A percentile compares a stretch with the other conserved stretches of the same genome.
phyloP scores from a whole-genome alignment of 1,284 basidiomycete species.

The Erythrobasidium hasegawianum region DNA sequence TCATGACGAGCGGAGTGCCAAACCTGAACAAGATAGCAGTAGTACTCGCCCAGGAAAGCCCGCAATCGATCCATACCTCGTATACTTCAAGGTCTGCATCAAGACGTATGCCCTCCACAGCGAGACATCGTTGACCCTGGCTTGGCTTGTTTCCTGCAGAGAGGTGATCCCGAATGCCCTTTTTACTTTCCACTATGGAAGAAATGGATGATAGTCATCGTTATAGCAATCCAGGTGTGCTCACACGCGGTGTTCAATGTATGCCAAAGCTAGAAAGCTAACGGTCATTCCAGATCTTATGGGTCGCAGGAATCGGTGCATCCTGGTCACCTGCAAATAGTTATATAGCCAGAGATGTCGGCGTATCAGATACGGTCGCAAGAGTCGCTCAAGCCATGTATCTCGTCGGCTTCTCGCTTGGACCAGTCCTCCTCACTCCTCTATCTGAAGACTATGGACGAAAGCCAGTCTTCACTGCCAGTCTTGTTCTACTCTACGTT shows the following conservation, averaged over 20 bases:
- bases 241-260: background rate
- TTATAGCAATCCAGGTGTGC: conserved; percentile 20
- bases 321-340: conserved; percentile 29
- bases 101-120: too few species aligned
- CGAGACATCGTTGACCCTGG: background rate
- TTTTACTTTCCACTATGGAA: conserved; percentile 25
- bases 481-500: conserved; percentile 44
- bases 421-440: conserved; percentile 38
- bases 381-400: conserved; percentile 31
- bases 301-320: conserved; percentile 10
- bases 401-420: conserved; percentile 34
- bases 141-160: conserved; percentile 1
- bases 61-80: conserved; percentile 19
- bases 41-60: background rate
- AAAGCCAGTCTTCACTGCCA: conserved; percentile 44
- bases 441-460: conserved; percentile 48
- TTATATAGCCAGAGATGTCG: conserved; percentile 27
- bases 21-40: background rate
- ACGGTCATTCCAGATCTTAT: conserved; percentile 9
- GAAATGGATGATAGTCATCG: conserved; percentile 34
- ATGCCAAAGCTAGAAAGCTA: background rate
- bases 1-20: background rate
- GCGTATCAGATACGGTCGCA: conserved; percentile 15
- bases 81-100: conserved; percentile 25
- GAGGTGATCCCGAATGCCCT: conserved; percentile 34